Conservation (phyloP, 768 basidiomycete species). For the Podaxis mareebaensis region DNA sequence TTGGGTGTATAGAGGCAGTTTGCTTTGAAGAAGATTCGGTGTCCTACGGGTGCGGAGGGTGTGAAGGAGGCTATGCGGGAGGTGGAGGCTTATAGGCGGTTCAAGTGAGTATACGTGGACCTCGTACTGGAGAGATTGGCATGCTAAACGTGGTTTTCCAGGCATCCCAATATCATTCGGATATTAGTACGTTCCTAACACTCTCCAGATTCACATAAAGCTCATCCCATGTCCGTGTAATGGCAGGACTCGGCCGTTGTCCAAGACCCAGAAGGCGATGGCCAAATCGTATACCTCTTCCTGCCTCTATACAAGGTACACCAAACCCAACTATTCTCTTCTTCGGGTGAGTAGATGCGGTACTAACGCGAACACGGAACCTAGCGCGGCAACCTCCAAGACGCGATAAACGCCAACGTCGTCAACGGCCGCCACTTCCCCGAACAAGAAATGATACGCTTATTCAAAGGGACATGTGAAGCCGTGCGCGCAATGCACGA, state of each 20-base stretch:
- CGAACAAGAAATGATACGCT: slow-evolving; percentile 83
- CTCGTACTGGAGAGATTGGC: not conserved
- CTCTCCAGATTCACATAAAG: not conserved
- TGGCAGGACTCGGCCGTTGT: slow-evolving; percentile 88
- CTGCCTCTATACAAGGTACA: slow-evolving; percentile 86
- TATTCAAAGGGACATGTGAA: slow-evolving; percentile 94
- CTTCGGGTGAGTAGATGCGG: not conserved
- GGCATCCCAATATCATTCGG: slow-evolving; percentile 96
- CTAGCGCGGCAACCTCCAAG: slow-evolving; percentile 92
- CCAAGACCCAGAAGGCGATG: slow-evolving; percentile 90
- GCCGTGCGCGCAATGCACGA: slow-evolving; percentile 95
- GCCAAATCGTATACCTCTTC: slow-evolving; percentile 95
- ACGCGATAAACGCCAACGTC: slow-evolving; percentile 85
- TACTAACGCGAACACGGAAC: slow-evolving; percentile 1
- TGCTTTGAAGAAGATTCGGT: slow-evolving; percentile 95
- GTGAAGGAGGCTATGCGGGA: slow-evolving; percentile 90
- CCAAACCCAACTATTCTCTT: not conserved
- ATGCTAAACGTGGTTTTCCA: slow-evolving; percentile 28
- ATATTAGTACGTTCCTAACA: slow-evolving; percentile 60
- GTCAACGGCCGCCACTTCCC: slow-evolving; percentile 82
- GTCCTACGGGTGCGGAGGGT: slow-evolving; percentile 84
- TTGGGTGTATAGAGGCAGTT: slow-evolving; percentile 67
- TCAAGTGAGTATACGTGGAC: slow-evolving; percentile 59
- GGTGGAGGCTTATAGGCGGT: slow-evolving; percentile 91
- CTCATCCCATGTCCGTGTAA: not conserved